Evolutionary conservation across 345 rosid species (phyloP).

Genomic region (Sisymbrium altissimum): DNA sequence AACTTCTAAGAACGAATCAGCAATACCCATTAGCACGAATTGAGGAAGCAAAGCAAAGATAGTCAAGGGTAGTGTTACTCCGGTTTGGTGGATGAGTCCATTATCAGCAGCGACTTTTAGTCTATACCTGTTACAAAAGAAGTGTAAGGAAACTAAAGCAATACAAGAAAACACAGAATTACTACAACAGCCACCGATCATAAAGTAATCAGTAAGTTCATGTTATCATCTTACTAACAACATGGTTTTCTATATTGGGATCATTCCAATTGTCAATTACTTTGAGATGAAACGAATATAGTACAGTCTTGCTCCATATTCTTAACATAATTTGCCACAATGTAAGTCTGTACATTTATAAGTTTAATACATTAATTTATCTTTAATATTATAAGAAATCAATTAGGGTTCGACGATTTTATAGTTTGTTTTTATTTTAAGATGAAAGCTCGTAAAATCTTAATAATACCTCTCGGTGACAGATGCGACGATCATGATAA

Average conservation of each 20-base stretch:
- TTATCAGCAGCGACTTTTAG: constrained; percentile 46
- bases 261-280: background rate
- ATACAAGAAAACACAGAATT: background rate
- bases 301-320: background rate
- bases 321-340: background rate
- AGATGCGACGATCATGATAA: constrained; percentile 52
- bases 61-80: constrained; percentile 49
- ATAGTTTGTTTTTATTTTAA: background rate
- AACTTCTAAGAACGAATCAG: constrained; percentile 69
- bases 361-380: no score
- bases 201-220: no score
- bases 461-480: constrained; percentile 41
- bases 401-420: background rate
- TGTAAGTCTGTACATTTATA: background rate
- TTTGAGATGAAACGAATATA: background rate
- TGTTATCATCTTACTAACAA: background rate
- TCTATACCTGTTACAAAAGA: constrained; percentile 43
- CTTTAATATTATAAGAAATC: background rate
- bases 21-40: constrained; percentile 63
- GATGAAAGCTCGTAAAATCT: background rate
- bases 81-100: constrained; percentile 7
- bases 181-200: no score
- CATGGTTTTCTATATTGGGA: background rate
- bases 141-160: background rate
- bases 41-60: constrained; percentile 69